Conservation (phyloP, 768 basidiomycete genomes). For the Myochromella boudieri region DNA sequence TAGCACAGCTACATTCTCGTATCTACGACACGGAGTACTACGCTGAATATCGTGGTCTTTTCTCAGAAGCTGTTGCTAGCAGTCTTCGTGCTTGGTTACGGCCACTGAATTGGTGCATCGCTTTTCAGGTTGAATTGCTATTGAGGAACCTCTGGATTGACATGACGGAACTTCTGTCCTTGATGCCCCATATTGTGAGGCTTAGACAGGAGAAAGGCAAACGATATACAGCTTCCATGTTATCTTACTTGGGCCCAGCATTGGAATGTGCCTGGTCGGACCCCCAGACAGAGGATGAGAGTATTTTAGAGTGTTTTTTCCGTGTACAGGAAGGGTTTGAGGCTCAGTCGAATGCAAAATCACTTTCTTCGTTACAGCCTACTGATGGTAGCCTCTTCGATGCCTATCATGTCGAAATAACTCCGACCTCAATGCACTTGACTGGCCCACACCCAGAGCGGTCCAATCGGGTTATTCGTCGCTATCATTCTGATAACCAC, state of each 20-base stretch:
- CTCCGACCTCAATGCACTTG: conserved; percentile 53
- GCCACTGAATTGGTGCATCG: conserved; percentile 46
- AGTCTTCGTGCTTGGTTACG: conserved; percentile 32
- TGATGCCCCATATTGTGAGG: conserved; percentile 33
- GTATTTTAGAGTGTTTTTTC: conserved; percentile 31
- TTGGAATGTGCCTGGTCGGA: conserved; percentile 26
- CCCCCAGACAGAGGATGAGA: conserved; percentile 12
- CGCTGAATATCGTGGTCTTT: conserved; percentile 42
- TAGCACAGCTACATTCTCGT: conserved; percentile 38
- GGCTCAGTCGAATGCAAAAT: conserved; percentile 13
- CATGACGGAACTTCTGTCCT: conserved; percentile 45
- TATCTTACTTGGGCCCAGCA: conserved; percentile 37
- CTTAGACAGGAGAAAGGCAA: conserved; percentile 30
- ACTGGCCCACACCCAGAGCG: conserved; percentile 58
- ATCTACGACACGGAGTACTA: conserved; percentile 34
- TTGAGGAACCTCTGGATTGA: conserved; percentile 43
- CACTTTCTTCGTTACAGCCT: conserved; percentile 24
- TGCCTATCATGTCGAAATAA: conserved; percentile 47
- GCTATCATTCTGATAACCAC: conserved; percentile 41
- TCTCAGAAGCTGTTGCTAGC: conserved; percentile 34
- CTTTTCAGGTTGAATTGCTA: conserved; percentile 58
- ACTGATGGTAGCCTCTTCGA: conserved; percentile 37
- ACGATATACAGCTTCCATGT: conserved; percentile 35
- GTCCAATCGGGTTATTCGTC: conserved; percentile 62
- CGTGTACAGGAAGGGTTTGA: conserved; percentile 25